Percentiles rank a stretch among this genome's conserved stretches.
Conservation (phyloP, 768 basidiomycete species). For the Kondoa malvinella region DNA sequence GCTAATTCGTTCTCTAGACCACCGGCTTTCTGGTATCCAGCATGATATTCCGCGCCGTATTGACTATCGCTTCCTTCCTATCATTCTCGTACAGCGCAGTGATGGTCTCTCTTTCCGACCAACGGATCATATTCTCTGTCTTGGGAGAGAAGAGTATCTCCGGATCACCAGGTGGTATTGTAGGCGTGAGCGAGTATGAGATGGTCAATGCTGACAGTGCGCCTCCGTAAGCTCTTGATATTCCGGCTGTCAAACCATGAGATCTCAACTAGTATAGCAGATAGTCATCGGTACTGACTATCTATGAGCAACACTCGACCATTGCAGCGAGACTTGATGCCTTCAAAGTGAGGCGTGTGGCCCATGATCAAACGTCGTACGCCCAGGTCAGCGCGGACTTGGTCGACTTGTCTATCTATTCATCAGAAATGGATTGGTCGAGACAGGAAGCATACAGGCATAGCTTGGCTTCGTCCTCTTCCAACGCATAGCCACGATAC, state of each 20-base stretch:
- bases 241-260: slow-evolving; percentile 15
- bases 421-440: not conserved
- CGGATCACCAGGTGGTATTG: not conserved
- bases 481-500: slow-evolving; percentile 85
- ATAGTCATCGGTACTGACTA: slow-evolving; percentile 35
- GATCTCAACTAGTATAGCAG: not conserved
- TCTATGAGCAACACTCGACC: slow-evolving; percentile 95
- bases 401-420: slow-evolving; percentile 40
- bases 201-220: slow-evolving; percentile 73
- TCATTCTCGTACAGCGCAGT: slow-evolving; percentile 15
- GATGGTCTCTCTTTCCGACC: slow-evolving; percentile 12
- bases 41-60: not conserved
- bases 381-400: slow-evolving; percentile 54
- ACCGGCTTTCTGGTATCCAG: not conserved
- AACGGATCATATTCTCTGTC: not conserved
- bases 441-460: slow-evolving; percentile 35
- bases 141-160: not conserved
- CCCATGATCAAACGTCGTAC: slow-evolving; percentile 87
- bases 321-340: slow-evolving; percentile 66
- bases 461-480: slow-evolving; percentile 45
- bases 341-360: slow-evolving; percentile 83
- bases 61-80: slow-evolving; percentile 9
- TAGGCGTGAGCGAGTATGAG: slow-evolving; percentile 39
- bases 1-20: not conserved
- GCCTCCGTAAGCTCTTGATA: slow-evolving; percentile 61